These are phyloP conservation scores for Stachybotrys chartarum DNA, from an alignment of 2,329 filamentous ascomycete species.

Conservation along the genomic window DNA sequence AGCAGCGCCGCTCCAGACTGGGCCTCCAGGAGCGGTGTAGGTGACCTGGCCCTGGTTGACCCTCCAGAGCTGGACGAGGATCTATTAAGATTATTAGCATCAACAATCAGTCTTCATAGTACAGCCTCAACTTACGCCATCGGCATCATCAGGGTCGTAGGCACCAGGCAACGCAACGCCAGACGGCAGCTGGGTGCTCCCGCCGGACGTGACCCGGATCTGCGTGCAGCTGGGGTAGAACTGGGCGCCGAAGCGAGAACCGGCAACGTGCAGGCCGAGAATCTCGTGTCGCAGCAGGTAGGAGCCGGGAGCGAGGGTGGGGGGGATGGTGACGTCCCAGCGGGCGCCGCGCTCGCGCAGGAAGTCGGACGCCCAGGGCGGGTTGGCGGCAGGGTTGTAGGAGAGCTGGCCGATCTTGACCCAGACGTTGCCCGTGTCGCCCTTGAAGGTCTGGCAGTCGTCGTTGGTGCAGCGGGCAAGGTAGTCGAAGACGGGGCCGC, in stretches of 20 bases:
- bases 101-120: too few species aligned
- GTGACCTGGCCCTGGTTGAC: neutral
- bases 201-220: neutral
- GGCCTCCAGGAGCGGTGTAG: neutral
- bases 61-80: slow-evolving; percentile 1
- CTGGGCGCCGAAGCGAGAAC: slow-evolving; percentile 35
- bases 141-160: neutral
- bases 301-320: slow-evolving; percentile 43
- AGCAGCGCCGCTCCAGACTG: neutral
- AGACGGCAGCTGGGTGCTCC: neutral
- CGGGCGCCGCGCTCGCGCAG: slow-evolving; percentile 23
- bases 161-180: neutral
- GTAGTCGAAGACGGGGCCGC: slow-evolving; percentile 20
- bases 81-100: neutral
- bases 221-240: slow-evolving; percentile 23
- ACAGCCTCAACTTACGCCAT: neutral
- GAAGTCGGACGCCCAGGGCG: slow-evolving; percentile 26
- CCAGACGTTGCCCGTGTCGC: slow-evolving; percentile 17
- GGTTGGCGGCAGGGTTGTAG: slow-evolving; percentile 18
- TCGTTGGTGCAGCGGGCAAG: slow-evolving; percentile 24
- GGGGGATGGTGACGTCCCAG: slow-evolving; percentile 39
- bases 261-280: slow-evolving; percentile 34
- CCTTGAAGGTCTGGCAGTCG: slow-evolving; percentile 12
- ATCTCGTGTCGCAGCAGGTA: slow-evolving; percentile 50
- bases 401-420: slow-evolving; percentile 28